Evolutionary conservation across 768 basidiomycete genomes (phyloP), one percentile per base, ranked within the genome.

Genomic region (Tulasnella sp.): DNA sequence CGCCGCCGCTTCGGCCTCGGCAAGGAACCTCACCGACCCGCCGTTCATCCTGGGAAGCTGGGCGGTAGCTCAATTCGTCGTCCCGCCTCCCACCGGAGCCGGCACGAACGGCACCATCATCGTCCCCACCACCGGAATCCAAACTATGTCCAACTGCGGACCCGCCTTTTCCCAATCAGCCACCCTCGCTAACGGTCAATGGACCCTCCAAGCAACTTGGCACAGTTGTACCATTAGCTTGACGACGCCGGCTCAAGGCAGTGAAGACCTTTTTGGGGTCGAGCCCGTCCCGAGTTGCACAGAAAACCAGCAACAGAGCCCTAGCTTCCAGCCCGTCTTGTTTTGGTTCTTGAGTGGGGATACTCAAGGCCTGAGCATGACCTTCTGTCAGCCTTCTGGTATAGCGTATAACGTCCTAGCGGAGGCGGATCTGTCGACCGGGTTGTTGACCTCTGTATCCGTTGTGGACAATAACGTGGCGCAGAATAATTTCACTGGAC

Each of bases 371-470:
- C 16, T 42, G 40, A 58, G 44, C 24, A 42, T 79, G 78, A 58
- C 56, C 42, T 79, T 79, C 34, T 79, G 78, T 34, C 78, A 79
- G 12, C 78, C 78, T 27, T 40, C 36, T 2, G 46, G 40, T 24
- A 21, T 2, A 31, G 78, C 72, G n/a, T 79, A 72, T 27, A 79
- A 79, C 31, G 78, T 79, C 18, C 62, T 79, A n/a, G 78, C 72
- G 40, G 39, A 44, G 27, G 71, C 71, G 71, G 78, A 79, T 52
- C n/a, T 79, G 46, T 42, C 39, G 24, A 40, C 78, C 46, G 78
- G 78, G 1, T 9, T 72, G 68, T 72, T 79, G 27, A 34, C 14
- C 19, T 44, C 3, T 16, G 44, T 79, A 16, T 7, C 18, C 3
- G n/a, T 72, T 16, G 24, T 79, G 5, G 71, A 79, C 71, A 14